Evolutionary conservation across 441 rosid genomes (phyloP).

Genomic region (Dalechampia spathulata): DNA sequence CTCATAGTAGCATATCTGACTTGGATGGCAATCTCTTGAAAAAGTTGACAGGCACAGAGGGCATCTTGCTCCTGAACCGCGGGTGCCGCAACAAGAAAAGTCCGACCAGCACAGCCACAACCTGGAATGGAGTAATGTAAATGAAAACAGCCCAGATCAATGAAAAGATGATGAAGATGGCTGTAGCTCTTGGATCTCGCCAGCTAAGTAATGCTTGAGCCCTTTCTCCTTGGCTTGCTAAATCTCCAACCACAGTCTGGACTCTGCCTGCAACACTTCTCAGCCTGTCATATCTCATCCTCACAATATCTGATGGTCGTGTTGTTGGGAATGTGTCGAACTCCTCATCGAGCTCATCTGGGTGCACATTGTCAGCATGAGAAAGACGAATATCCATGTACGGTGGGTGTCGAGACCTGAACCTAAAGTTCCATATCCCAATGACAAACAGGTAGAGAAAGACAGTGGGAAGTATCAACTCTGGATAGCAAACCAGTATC

Average conservation of each 20-base stretch:
- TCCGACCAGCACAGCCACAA: conserved; percentile 25
- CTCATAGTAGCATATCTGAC: conserved; percentile 57
- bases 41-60: conserved; percentile 53
- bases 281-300: conserved; percentile 45
- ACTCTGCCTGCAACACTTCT: conserved; percentile 46
- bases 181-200: conserved; percentile 49
- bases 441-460: conserved; percentile 28
- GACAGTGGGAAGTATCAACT: conserved; percentile 24
- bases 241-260: conserved; percentile 30
- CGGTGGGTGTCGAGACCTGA: conserved; percentile 48
- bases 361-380: conserved; percentile 20
- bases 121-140: conserved; percentile 29
- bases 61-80: conserved; percentile 37
- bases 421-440: conserved; percentile 34
- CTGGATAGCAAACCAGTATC: conserved; percentile 33
- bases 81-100: conserved; percentile 47
- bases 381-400: conserved; percentile 41
- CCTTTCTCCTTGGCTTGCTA: conserved; percentile 44
- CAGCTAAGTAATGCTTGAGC: conserved; percentile 32
- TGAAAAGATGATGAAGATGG: conserved; percentile 27
- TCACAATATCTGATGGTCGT: conserved; percentile 22
- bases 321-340: conserved; percentile 36
- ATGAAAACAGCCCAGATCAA: conserved; percentile 30
- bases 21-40: conserved; percentile 57
- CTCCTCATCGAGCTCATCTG: conserved; percentile 47